Conservation (phyloP, 2,329 filamentous ascomycete species). For the Rutstroemia sp. region DNA sequence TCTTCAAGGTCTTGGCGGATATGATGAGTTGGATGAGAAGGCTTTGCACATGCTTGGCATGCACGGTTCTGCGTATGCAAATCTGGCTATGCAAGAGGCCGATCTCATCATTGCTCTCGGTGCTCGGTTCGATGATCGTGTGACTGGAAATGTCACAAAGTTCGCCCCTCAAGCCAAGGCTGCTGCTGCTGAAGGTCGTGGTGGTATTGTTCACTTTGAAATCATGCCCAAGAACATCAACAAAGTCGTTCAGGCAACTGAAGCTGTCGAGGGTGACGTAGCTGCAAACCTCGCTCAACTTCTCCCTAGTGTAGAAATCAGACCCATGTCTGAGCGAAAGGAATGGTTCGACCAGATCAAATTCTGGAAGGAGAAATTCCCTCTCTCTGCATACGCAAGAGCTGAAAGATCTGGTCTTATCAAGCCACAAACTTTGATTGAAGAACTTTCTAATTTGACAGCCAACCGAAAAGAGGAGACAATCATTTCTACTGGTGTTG, state of each 20-base stretch:
- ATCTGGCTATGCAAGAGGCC: constrained; percentile 95
- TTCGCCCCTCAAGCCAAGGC: constrained; percentile 85
- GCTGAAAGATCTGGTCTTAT: constrained; percentile 71
- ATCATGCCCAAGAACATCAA: constrained; percentile 99
- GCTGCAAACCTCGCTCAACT: constrained; percentile 69
- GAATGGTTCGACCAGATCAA: constrained; percentile 89
- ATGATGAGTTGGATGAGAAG: constrained; percentile 89
- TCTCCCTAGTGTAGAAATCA: constrained; percentile 61
- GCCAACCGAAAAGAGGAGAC: constrained; percentile 73
- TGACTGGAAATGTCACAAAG: constrained; percentile 72
- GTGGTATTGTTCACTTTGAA: constrained; percentile 95
- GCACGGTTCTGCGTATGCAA: constrained; percentile 95
- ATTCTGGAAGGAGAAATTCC: constrained; percentile 87
- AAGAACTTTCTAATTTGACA: constrained; percentile 81
- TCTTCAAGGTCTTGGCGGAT: constrained; percentile 85
- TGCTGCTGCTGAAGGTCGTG: constrained; percentile 76
- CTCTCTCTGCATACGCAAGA: constrained; percentile 72
- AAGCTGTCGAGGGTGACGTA: constrained; percentile 91
- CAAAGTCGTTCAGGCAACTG: constrained; percentile 95
- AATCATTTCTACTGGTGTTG: constrained; percentile 88
- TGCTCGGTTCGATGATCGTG: constrained; percentile 92
- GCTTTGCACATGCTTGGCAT: constrained; percentile 97
- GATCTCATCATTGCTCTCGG: constrained; percentile 94
- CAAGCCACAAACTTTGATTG: constrained; percentile 90
- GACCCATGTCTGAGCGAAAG: constrained; percentile 56